These are phyloP conservation scores for Lophiostoma macrostomum DNA, from an alignment of 495 filamentous ascomycete species.

Conservation along the genomic window DNA sequence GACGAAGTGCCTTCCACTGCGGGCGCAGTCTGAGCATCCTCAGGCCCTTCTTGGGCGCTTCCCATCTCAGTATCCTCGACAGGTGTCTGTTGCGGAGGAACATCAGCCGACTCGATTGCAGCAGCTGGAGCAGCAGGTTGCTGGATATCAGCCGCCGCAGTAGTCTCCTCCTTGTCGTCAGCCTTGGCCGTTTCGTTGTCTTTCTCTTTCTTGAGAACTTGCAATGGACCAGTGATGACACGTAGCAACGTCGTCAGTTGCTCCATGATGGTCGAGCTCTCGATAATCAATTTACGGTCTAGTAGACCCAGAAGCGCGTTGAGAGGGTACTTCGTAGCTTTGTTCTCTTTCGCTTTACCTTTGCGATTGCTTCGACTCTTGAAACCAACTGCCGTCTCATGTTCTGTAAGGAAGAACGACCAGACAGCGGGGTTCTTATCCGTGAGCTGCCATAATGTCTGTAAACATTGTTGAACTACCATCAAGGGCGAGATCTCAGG, in stretches of 20 bases:
- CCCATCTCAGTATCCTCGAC: conserved; percentile 39
- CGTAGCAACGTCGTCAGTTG: conserved; percentile 81
- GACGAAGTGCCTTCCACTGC: conserved; percentile 32
- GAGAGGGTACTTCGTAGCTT: conserved; percentile 82
- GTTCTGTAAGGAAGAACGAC: conserved; percentile 92
- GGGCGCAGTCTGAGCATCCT: conserved; percentile 34
- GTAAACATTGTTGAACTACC: conserved; percentile 92
- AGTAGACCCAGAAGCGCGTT: conserved; percentile 86
- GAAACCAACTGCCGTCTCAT: conserved; percentile 69
- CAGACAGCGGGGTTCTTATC: conserved; percentile 80
- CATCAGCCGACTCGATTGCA: conserved; percentile 4
- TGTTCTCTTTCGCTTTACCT: conserved; percentile 67
- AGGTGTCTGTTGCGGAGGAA: conserved; percentile 11
- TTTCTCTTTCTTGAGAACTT: conserved; percentile 81
- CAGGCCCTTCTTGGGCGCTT: neutral
- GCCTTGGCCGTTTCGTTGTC: conserved; percentile 49
- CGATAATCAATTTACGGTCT: conserved; percentile 88
- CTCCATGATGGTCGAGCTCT: conserved; percentile 94
- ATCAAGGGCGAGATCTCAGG: conserved; percentile 86
- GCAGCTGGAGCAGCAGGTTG: conserved; percentile 1
- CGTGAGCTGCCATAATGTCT: conserved; percentile 73
- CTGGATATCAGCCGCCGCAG: conserved; percentile 39
- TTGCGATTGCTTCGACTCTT: conserved; percentile 79
- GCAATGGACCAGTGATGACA: conserved; percentile 83
- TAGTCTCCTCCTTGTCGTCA: conserved; percentile 52